A percentile compares a stretch with the other conserved stretches of the same genome.
phyloP scores from a whole-genome alignment of 148 eudicot genomes.

The Linanthus parryae region DNA sequence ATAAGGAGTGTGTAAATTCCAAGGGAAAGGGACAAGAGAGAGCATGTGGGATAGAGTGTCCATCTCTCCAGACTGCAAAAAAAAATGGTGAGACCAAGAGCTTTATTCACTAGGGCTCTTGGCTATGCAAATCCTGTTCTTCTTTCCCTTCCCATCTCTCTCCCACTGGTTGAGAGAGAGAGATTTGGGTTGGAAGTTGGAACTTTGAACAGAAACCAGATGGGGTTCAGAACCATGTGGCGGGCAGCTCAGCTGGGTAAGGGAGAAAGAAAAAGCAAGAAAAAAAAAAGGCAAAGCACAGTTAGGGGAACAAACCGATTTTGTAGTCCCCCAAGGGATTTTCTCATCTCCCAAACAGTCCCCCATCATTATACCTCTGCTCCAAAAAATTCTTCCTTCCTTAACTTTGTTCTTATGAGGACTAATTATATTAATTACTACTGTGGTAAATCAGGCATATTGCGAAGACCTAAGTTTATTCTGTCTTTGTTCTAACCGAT shows the following conservation, averaged over 20 bases:
- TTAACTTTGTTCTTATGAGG: too few species aligned
- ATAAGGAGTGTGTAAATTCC: slow-evolving; percentile 6
- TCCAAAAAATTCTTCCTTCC: too few species aligned
- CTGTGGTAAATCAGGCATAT: background rate
- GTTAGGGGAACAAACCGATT: slow-evolving; percentile 37
- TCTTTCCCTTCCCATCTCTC: slow-evolving; percentile 2
- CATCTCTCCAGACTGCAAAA: slow-evolving; percentile 2
- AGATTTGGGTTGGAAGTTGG: background rate
- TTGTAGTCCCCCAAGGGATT: slow-evolving; percentile 64
- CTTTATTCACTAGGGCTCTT: slow-evolving; percentile 30
- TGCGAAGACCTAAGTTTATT: background rate
- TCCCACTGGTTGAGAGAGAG: too few species aligned
- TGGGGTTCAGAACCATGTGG: slow-evolving; percentile 27
- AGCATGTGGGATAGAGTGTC: slow-evolving; percentile 5
- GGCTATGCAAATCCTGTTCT: background rate
- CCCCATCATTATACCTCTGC: slow-evolving; percentile 29
- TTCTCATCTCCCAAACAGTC: slow-evolving; percentile 31
- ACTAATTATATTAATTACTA: background rate
- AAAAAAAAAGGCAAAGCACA: background rate
- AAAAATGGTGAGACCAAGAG: slow-evolving; percentile 17
- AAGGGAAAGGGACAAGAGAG: slow-evolving; percentile 13
- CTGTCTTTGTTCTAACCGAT: background rate
- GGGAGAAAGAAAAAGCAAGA: slow-evolving; percentile 9
- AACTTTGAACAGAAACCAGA: background rate
- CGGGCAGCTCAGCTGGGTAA: slow-evolving; percentile 19